Conservation (phyloP, 1,139 yeast species). For the Yamadazyma sp. region DNA sequence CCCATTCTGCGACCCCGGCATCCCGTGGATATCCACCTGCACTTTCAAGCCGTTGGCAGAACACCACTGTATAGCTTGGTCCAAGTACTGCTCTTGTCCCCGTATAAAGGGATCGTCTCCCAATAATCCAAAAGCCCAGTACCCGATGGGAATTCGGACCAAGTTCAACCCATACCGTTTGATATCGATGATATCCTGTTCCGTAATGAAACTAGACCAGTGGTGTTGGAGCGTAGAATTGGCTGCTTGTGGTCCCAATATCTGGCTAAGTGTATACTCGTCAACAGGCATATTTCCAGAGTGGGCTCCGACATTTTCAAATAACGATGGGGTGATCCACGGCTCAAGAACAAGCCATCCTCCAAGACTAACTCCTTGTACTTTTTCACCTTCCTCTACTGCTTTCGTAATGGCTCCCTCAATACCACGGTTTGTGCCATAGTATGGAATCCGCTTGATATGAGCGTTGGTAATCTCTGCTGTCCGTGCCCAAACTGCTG, state of each 20-base stretch:
- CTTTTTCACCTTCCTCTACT: slow-evolving; percentile 5
- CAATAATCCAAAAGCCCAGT: slow-evolving; percentile 26
- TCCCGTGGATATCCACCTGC: slow-evolving; percentile 26
- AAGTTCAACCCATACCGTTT: slow-evolving; percentile 20
- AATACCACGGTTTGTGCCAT: not conserved
- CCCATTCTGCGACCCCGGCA: slow-evolving; percentile 32
- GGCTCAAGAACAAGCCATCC: slow-evolving; percentile 32
- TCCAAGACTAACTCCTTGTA: slow-evolving; percentile 25
- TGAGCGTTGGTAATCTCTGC: not conserved
- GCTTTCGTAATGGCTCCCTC: not conserved
- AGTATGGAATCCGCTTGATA: slow-evolving; percentile 2
- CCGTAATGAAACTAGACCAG: slow-evolving; percentile 22
- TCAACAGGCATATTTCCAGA: slow-evolving; percentile 20
- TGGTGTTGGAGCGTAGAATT: slow-evolving; percentile 16
- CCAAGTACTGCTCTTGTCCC: slow-evolving; percentile 26
- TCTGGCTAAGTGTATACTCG: slow-evolving; percentile 19
- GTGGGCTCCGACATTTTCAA: slow-evolving; percentile 15
- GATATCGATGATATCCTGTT: slow-evolving; percentile 20
- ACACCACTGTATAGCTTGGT: slow-evolving; percentile 25
- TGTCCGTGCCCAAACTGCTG: not conserved
- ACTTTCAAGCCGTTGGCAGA: slow-evolving; percentile 18
- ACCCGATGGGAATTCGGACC: slow-evolving; percentile 27
- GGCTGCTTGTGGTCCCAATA: slow-evolving; percentile 16
- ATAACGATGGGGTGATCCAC: slow-evolving; percentile 26
- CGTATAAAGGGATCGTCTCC: slow-evolving; percentile 22